Base-by-base conservation (phyloP, 441 rosid species). In the Caryocar brasiliense region DNA sequence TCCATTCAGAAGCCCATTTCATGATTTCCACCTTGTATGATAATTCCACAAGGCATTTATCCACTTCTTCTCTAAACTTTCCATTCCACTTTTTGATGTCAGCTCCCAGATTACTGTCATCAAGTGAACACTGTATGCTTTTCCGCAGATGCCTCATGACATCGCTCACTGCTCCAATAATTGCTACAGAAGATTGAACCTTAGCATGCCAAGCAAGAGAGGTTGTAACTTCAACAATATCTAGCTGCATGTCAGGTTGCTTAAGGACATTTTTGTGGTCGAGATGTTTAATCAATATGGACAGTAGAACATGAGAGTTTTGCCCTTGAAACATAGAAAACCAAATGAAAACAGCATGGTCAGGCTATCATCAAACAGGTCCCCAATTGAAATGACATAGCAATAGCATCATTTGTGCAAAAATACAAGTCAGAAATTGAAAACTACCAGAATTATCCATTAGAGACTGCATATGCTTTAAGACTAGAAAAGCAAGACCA, bases 211-310 rank as follows among this genome's bases (percentile, higher is more conserved):
- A 73, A 66, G 85, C 79, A 54, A 91, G 93, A 47, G 72, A 61
- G 30, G 85, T 56, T 51, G 88, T 75, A 65, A 87, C 88, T 68
- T 80, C 86, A 58, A 87, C 54, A 45, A 91, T 77, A 63, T 74
- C 79, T 29, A 91, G 80, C 77, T 85, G 91, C 81, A 79, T 74
- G 48, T 57, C 62, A n/a, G 84, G 88, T 44, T 83, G 67, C 67
- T 85, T 83, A 34, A 85, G 80, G 72, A 85, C 81, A 61, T 69
- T 85, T 71, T 83, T 85, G 67, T 91, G 91, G 65, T 91, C 98
- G 45, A 91, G 91, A 65, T 91, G 98, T 73, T 87, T 91, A 51
- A 85, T 68, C 76, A 91, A 64, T 64, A 77, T 77, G 41, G 93
- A 85, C 35, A 91, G 71, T 68, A 91, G 22, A 59, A 77, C 77